Evolutionary conservation across 257 asterid genomes (phyloP).

Genomic region (Plantago ovata): DNA sequence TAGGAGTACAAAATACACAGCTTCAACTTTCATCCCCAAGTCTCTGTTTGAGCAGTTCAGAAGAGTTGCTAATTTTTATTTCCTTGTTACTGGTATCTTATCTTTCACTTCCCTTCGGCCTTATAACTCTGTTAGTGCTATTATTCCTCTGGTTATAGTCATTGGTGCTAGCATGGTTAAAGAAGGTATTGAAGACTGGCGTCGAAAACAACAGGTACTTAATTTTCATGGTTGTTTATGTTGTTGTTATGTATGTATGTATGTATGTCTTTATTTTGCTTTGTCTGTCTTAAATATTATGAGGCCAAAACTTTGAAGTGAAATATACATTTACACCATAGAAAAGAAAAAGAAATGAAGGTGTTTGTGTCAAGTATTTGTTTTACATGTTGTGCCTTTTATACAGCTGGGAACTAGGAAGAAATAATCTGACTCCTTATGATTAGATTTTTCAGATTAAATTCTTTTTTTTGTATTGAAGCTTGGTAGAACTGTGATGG

Average conservation of each 20-base stretch:
- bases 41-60: conserved; percentile 78
- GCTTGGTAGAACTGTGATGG: too few relatives aligned
- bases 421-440: too few relatives aligned
- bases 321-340: too few relatives aligned
- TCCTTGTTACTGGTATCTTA: conserved; percentile 53
- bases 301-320: too few relatives aligned
- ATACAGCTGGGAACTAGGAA: too few relatives aligned
- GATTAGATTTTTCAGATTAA: too few relatives aligned
- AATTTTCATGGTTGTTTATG: neutral
- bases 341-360: too few relatives aligned
- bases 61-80: conserved; percentile 70
- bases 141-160: conserved; percentile 56
- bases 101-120: conserved; percentile 63
- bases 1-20: conserved; percentile 63
- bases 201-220: conserved; percentile 58
- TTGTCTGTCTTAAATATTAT: too few relatives aligned
- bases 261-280: too few relatives aligned
- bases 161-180: conserved; percentile 62
- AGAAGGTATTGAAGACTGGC: conserved; percentile 69
- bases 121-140: conserved; percentile 47
- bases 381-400: too few relatives aligned
- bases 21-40: conserved; percentile 61
- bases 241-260: neutral
- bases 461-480: too few relatives aligned
- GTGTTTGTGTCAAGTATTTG: too few relatives aligned